phyloP scores from a whole-genome alignment of 257 asterid species.

The Sherardia arvensis region DNA sequence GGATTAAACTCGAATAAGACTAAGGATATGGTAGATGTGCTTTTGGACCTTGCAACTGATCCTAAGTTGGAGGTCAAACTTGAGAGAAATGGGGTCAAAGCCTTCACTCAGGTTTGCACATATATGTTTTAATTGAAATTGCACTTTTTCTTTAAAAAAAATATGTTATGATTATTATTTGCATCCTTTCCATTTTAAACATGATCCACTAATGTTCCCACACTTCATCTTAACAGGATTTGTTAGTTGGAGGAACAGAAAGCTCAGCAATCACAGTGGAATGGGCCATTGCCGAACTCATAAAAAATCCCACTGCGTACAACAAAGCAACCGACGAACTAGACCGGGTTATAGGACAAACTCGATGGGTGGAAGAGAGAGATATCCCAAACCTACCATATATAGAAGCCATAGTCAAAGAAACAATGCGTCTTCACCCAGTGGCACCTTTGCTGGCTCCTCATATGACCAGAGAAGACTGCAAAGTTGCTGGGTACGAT shows the following conservation, averaged over 20 bases:
- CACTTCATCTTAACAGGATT: no score
- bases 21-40: slow-evolving; percentile 39
- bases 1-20: no score
- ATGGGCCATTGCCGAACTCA: slow-evolving; percentile 80
- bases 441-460: slow-evolving; percentile 67
- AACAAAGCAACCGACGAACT: slow-evolving; percentile 58
- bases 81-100: slow-evolving; percentile 40
- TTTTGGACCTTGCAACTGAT: slow-evolving; percentile 33
- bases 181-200: no score
- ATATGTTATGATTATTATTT: no score
- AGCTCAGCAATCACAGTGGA: slow-evolving; percentile 82
- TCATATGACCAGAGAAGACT: slow-evolving; percentile 52
- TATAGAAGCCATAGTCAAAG: slow-evolving; percentile 27
- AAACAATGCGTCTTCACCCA: slow-evolving; percentile 44
- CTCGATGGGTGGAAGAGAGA: slow-evolving; percentile 40
- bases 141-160: no score
- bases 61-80: slow-evolving; percentile 34
- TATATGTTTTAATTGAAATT: no score
- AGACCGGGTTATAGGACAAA: slow-evolving; percentile 51
- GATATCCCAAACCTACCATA: slow-evolving; percentile 28
- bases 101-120: slow-evolving; percentile 34
- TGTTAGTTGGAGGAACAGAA: slow-evolving; percentile 82
- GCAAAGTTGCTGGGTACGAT: slow-evolving; percentile 41
- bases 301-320: slow-evolving; percentile 63
- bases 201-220: no score